A percentile compares a stretch with the other conserved stretches of the same genome.
Conservation (phyloP, 2,329 filamentous ascomycete species). For the Venturia pyrina region DNA sequence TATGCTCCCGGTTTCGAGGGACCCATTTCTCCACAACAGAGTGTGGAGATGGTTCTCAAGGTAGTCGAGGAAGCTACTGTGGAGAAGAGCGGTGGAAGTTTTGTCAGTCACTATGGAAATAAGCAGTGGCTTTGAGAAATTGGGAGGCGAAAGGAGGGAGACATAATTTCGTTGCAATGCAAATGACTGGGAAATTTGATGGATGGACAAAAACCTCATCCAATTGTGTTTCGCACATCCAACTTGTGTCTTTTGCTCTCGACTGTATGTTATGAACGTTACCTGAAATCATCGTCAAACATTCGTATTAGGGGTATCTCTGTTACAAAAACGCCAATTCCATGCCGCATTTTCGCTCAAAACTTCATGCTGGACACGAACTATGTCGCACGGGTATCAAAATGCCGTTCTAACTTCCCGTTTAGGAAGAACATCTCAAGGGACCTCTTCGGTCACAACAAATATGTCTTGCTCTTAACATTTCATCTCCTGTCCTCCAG, state of each 20-base stretch:
- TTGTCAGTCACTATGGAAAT: slow-evolving; percentile 45
- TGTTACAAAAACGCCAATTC: background rate
- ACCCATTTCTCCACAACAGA: slow-evolving; percentile 19
- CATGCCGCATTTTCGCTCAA: background rate
- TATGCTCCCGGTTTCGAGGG: slow-evolving; percentile 4
- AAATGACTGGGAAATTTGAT: background rate
- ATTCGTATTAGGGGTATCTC: background rate
- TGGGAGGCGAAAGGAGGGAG: background rate
- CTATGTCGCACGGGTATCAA: background rate
- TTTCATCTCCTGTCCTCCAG: background rate
- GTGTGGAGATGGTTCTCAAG: slow-evolving; percentile 22
- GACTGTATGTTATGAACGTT: background rate
- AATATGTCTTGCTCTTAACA: background rate
- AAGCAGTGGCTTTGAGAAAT: slow-evolving; percentile 40
- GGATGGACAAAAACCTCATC: too few relatives aligned
- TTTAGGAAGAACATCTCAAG: too few relatives aligned
- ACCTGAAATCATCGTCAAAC: background rate
- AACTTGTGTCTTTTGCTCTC: background rate
- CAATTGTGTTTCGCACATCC: too few relatives aligned
- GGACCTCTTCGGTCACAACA: background rate
- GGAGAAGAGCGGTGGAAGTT: slow-evolving; percentile 38
- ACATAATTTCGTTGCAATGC: background rate
- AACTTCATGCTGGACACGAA: background rate
- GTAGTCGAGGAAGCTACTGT: slow-evolving; percentile 32
- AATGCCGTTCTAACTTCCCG: background rate